These are phyloP conservation scores for Nakazawaea holstii DNA, from an alignment of 805 yeast species.

Conservation along the genomic window DNA sequence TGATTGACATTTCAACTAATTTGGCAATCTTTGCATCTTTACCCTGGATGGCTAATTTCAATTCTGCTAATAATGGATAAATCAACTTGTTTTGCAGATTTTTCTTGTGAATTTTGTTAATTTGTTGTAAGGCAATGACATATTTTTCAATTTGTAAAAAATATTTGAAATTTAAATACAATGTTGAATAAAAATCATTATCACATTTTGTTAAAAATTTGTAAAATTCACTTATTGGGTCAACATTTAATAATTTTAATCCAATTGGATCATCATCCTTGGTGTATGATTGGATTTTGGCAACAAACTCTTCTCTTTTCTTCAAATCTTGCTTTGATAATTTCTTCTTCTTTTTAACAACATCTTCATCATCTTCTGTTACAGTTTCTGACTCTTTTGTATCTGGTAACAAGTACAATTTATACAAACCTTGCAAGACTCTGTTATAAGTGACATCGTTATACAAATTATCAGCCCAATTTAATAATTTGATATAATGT, in stretches of 20 bases:
- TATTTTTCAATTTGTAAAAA: conserved; percentile 29
- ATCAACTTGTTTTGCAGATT: conserved; percentile 11
- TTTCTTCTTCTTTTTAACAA: conserved; percentile 37
- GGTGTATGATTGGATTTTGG: conserved; percentile 30
- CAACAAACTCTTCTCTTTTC: conserved; percentile 48
- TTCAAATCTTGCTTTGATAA: conserved; percentile 53
- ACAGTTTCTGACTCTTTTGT: conserved; percentile 27
- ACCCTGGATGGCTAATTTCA: neutral
- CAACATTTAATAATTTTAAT: conserved; percentile 27
- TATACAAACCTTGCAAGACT: conserved; percentile 59
- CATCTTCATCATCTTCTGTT: conserved; percentile 2
- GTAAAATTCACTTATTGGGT: conserved; percentile 38
- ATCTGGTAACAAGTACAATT: conserved; percentile 44
- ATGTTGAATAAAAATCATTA: conserved; percentile 33
- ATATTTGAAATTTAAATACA: conserved; percentile 37
- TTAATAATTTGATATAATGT: conserved; percentile 67
- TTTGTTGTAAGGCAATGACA: conserved; percentile 38
- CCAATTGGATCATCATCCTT: conserved; percentile 63
- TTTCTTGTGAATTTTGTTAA: conserved; percentile 25
- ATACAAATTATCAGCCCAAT: conserved; percentile 79
- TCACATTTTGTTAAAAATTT: conserved; percentile 29
- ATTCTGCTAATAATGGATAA: conserved; percentile 8
- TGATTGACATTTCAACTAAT: conserved; percentile 8
- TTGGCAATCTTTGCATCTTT: conserved; percentile 8
- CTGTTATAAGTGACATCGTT: conserved; percentile 68